These are phyloP conservation scores for Tulasnella sp. DNA, from an alignment of 768 basidiomycete genomes.

Conservation along the genomic window DNA sequence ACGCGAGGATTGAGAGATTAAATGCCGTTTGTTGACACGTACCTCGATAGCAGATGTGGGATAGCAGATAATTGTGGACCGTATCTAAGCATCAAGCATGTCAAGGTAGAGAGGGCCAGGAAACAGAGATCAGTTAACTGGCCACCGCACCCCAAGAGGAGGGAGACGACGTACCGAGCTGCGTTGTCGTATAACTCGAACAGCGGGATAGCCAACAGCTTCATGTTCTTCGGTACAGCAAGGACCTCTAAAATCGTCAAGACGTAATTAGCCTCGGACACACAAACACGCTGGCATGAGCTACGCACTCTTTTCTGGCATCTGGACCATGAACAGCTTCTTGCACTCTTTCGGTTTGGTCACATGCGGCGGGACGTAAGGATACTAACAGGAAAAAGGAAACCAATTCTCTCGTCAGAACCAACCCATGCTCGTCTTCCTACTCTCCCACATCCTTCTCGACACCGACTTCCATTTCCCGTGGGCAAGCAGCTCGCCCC, in stretches of 20 bases:
- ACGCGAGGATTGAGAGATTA: background rate
- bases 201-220: slow-evolving; percentile 91
- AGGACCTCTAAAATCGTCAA: slow-evolving; percentile 70
- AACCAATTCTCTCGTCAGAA: background rate
- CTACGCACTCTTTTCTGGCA: slow-evolving; percentile 88
- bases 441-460: background rate
- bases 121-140: background rate
- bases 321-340: slow-evolving; percentile 91
- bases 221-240: slow-evolving; percentile 98
- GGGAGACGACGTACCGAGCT: slow-evolving; percentile 59
- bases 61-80: slow-evolving; percentile 94
- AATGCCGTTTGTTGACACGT: slow-evolving; percentile 37
- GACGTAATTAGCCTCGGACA: background rate
- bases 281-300: background rate
- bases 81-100: slow-evolving; percentile 53
- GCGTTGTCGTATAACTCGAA: slow-evolving; percentile 99
- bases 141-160: background rate
- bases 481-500: no score
- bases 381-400: slow-evolving; percentile 60
- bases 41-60: slow-evolving; percentile 88
- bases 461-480: background rate
- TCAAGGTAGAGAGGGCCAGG: background rate
- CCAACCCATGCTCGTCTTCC: background rate
- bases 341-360: slow-evolving; percentile 99
- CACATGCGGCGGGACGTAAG: slow-evolving; percentile 92